A percentile compares a stretch with the other conserved stretches of the same genome.
Evolutionary conservation across 495 filamentous ascomycete genomes (phyloP).

Genomic region (Tuber melanosporum): DNA sequence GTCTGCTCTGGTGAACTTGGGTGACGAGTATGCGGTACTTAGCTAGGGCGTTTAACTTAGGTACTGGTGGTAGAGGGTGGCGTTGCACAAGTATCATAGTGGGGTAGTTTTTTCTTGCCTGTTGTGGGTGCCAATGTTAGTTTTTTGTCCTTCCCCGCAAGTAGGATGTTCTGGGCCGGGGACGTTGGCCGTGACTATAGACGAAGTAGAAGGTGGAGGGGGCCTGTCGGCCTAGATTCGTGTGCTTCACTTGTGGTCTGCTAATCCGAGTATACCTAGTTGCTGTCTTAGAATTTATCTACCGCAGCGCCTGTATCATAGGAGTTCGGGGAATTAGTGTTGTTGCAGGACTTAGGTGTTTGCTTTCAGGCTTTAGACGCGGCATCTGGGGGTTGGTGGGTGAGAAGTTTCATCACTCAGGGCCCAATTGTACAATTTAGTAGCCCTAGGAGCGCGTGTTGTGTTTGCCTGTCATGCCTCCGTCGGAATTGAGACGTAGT

Average conservation of each 20-base stretch:
- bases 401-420: not conserved
- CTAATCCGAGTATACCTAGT: not conserved
- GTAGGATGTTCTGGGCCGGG: not conserved
- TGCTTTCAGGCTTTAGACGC: not conserved
- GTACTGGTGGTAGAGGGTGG: not conserved
- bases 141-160: not conserved
- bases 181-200: not conserved
- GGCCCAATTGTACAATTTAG: not conserved
- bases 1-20: not conserved
- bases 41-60: not conserved
- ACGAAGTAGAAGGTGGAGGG: not conserved
- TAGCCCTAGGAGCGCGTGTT: not conserved
- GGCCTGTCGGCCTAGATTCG: not conserved
- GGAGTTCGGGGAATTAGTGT: not conserved
- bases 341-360: not conserved
- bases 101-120: not conserved
- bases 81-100: not conserved
- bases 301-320: not conserved
- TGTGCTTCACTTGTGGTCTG: not conserved
- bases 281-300: not conserved
- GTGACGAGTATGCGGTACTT: not conserved
- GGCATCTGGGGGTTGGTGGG: not conserved
- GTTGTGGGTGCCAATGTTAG: not conserved
- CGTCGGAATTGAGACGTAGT: not conserved
- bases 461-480: not conserved